Evolutionary conservation across 352 stramenopile genomes (phyloP).

Genomic region (Phytophthora boehmeriae): DNA sequence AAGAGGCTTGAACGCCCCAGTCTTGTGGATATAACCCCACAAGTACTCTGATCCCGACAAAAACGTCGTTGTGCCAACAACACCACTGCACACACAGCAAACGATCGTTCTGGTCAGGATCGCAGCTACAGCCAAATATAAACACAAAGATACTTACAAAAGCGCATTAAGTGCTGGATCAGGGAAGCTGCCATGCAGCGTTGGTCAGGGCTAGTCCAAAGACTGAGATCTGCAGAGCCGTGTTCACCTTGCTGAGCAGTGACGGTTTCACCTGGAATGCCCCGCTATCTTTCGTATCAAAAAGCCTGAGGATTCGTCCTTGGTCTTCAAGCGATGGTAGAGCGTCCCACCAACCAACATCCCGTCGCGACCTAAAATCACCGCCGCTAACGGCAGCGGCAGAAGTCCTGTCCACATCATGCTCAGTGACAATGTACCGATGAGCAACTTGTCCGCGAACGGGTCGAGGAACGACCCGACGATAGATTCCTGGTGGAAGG

Average conservation of each 20-base stretch:
- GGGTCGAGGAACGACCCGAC: constrained; percentile 84
- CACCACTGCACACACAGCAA: constrained; percentile 40
- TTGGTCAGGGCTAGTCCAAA: constrained; percentile 81
- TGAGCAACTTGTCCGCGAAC: constrained; percentile 83
- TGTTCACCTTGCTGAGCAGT: constrained; percentile 83
- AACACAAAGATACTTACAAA: constrained; percentile 54
- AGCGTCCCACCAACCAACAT: constrained; percentile 81
- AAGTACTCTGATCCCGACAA: constrained; percentile 80
- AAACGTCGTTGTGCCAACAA: constrained; percentile 77
- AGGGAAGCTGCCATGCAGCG: constrained; percentile 66
- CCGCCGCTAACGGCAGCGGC: constrained; percentile 58
- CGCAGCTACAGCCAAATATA: neutral
- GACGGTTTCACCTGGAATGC: constrained; percentile 78
- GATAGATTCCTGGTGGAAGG: constrained; percentile 80
- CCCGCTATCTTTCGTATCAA: constrained; percentile 74
- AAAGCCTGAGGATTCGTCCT: constrained; percentile 72
- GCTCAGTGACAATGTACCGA: constrained; percentile 76
- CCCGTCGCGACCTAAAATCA: constrained; percentile 79
- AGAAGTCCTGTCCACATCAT: constrained; percentile 75
- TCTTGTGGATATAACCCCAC: constrained; percentile 76
- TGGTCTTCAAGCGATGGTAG: constrained; percentile 78
- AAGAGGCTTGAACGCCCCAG: constrained; percentile 66
- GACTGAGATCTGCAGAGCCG: constrained; percentile 73
- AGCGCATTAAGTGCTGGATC: constrained; percentile 59
- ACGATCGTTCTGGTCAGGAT: constrained; percentile 1